Conservation (phyloP, 257 asterid species). For the Solanum raphanifolium region DNA sequence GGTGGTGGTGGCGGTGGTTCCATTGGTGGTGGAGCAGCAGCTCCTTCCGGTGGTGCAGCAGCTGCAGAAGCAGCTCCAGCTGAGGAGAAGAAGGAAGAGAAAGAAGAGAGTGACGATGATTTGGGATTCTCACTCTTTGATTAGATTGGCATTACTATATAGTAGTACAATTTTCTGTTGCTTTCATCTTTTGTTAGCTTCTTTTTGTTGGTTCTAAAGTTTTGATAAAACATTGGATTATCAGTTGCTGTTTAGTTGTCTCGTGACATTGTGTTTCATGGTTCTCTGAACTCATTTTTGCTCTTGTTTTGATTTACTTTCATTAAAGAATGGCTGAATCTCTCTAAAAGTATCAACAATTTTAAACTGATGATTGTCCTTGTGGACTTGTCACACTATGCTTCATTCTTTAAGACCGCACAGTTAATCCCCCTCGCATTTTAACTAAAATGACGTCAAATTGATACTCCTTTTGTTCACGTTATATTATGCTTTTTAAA, state of each 20-base stretch:
- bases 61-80: slow-evolving; percentile 52
- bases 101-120: slow-evolving; percentile 69
- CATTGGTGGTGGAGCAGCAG: slow-evolving; percentile 43
- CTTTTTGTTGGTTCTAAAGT: background rate
- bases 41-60: slow-evolving; percentile 53
- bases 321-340: background rate
- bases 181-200: slow-evolving; percentile 5
- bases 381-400: background rate
- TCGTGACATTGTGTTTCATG: background rate
- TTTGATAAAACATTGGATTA: slow-evolving; percentile 7
- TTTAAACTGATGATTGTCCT: background rate
- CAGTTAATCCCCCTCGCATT: too few relatives aligned
- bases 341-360: background rate
- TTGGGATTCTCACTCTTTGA: slow-evolving; percentile 64
- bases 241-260: background rate
- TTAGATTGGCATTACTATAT: background rate
- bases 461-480: too few relatives aligned
- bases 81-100: slow-evolving; percentile 60
- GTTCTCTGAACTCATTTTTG: background rate
- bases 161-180: background rate
- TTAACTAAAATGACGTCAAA: too few relatives aligned
- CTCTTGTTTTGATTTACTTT: background rate
- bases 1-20: slow-evolving; percentile 47
- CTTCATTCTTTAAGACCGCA: too few relatives aligned
- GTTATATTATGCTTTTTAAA: too few relatives aligned